Conservation (phyloP, 2,329 filamentous ascomycete species). For the Emmonsiellopsis sp. region DNA sequence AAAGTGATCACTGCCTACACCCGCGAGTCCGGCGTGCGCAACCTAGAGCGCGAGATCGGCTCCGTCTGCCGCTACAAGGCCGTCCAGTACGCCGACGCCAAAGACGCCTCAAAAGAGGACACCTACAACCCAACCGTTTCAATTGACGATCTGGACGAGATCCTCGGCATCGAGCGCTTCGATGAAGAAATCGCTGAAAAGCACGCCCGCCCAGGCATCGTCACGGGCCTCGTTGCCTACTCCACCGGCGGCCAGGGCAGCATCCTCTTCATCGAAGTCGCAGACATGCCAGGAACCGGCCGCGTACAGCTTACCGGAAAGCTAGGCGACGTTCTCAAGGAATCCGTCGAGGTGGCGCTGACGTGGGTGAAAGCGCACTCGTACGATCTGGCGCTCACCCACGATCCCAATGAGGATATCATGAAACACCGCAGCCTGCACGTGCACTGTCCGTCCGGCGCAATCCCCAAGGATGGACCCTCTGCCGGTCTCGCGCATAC, state of each 20-base stretch:
- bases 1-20: conserved; percentile 97
- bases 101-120: conserved; percentile 59
- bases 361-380: conserved; percentile 97
- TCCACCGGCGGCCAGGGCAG: conserved; percentile 85
- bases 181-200: conserved; percentile 94
- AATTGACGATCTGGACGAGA: conserved; percentile 74
- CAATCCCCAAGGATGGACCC: conserved; percentile 86
- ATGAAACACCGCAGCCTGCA: conserved; percentile 94
- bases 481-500: conserved; percentile 87
- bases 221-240: conserved; percentile 93
- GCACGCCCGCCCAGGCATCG: conserved; percentile 72
- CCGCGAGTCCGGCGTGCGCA: conserved; percentile 89
- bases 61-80: conserved; percentile 92
- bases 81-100: conserved; percentile 86
- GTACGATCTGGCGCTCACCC: conserved; percentile 76
- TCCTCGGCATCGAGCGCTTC: conserved; percentile 86
- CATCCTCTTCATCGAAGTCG: conserved; percentile 96
- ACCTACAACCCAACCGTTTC: conserved; percentile 67
- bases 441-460: conserved; percentile 89
- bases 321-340: conserved; percentile 91
- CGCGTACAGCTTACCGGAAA: conserved; percentile 93
- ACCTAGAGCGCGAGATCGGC: conserved; percentile 89
- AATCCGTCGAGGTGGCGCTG: conserved; percentile 90
- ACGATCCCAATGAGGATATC: conserved; percentile 76
- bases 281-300: conserved; percentile 90